Percentiles rank a stretch among this genome's conserved stretches.
These are phyloP conservation scores for Gonium pectorale DNA, from an alignment of 139 green algal genomes.

Conservation along the genomic window DNA sequence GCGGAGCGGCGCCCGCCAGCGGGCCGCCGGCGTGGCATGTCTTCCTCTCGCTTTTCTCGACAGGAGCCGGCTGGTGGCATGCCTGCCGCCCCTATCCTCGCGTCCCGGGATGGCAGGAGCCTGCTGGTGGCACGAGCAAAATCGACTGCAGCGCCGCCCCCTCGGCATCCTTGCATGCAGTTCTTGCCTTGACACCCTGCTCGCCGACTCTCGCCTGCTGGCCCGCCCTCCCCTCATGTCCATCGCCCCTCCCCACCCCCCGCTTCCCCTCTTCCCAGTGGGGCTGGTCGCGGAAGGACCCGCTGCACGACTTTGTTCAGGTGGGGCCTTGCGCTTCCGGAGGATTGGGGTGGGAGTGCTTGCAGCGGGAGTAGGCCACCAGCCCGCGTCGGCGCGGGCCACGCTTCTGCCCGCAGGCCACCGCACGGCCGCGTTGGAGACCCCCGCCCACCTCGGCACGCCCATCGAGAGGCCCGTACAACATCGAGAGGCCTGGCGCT, in stretches of 20 bases:
- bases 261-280: neutral
- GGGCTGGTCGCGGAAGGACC: conserved; percentile 12
- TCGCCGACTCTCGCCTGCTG: no score
- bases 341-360: neutral
- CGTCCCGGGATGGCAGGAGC: no score
- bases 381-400: neutral
- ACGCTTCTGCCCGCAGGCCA: neutral
- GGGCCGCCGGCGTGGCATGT: no score
- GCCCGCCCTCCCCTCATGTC: no score
- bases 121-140: no score
- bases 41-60: no score
- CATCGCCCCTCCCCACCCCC: neutral
- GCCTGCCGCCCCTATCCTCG: neutral
- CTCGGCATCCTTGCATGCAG: no score
- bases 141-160: no score
- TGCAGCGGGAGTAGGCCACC: neutral
- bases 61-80: no score
- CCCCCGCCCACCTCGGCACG: neutral
- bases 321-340: neutral
- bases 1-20: no score
- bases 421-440: no score
- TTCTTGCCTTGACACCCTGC: no score
- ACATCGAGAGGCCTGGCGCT: neutral
- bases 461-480: neutral
- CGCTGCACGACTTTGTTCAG: conserved; percentile 31